These are phyloP conservation scores for Blumeria hordei DNA, from an alignment of 2,329 filamentous ascomycete genomes.

Conservation along the genomic window DNA sequence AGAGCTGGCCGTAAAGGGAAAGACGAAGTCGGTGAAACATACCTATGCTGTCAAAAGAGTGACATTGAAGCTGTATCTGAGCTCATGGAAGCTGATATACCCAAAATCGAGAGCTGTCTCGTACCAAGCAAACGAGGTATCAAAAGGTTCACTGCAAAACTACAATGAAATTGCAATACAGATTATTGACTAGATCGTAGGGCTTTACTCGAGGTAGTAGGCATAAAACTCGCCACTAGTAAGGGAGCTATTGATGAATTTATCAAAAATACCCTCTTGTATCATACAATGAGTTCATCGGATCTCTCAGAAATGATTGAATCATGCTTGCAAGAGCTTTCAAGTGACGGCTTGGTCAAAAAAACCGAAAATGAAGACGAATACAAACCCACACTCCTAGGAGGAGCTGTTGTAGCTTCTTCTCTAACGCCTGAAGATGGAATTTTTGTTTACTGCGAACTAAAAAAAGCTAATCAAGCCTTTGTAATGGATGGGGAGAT, in stretches of 20 bases:
- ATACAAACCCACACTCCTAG: conserved; percentile 38
- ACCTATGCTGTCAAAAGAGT: conserved; percentile 43
- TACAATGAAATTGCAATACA: background rate
- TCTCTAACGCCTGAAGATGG: conserved; percentile 53
- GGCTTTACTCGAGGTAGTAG: conserved; percentile 46
- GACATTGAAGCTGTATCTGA: conserved; percentile 48
- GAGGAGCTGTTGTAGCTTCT: conserved; percentile 47
- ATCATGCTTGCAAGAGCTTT: conserved; percentile 33
- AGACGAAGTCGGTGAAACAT: conserved; percentile 54
- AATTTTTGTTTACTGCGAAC: conserved; percentile 45
- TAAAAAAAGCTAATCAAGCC: conserved; percentile 38
- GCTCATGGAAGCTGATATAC: conserved; percentile 48
- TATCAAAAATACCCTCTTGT: conserved; percentile 40
- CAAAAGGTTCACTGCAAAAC: conserved; percentile 25
- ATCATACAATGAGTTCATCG: conserved; percentile 26
- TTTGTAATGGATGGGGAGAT: conserved; percentile 67
- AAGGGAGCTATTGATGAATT: conserved; percentile 42
- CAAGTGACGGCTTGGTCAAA: conserved; percentile 27
- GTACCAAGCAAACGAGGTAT: conserved; percentile 42
- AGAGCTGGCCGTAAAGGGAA: conserved; percentile 58
- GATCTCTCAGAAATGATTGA: conserved; percentile 29
- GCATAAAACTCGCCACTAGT: conserved; percentile 41
- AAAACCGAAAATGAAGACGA: conserved; percentile 21
- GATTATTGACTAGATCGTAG: conserved; percentile 19
- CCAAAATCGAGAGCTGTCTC: conserved; percentile 43